Evolutionary conservation across 192 early-diverging fungal genomes (phyloP), one percentile per base, ranked within the genome.

Genomic region (Lobosporangium transversale): DNA sequence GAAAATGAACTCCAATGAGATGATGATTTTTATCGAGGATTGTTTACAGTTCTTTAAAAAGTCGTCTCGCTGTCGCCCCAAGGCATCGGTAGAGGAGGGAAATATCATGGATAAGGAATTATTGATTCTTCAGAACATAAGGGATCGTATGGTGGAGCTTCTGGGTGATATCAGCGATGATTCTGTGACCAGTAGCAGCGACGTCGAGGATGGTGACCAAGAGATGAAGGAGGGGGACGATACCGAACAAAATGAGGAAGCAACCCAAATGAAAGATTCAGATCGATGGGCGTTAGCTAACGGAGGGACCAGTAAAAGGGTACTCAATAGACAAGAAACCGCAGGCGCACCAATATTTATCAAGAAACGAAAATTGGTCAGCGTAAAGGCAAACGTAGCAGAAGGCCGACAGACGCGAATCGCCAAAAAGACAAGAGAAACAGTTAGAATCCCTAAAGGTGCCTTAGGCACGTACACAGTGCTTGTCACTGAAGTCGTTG

Each of bases 341-440:
- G n/a, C 55, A 32, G 47, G 20, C 3, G 26, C 30, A 50, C 33
- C 45, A 10, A 57, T 48, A 12, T 49, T 69, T 44, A 32, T 59
- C 18, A 79, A 79, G 32, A 79, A 78, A 26, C 3, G 54, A 14
- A 67, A 79, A 21, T 60, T 74, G 36, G 70, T 73, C 36, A 79
- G 78, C 35, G 23, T 71, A 40, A 50, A 79, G 8, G 73, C 74
- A 15, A 65, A 78, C 45, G 54, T 57, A 0, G 40, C 37, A 0
- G 60, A 79, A 20, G 51, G 79, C 18, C 67, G 85, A 53, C 71
- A 83, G 30, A 87, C 84, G 6, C 67, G 68, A 33, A 84, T 80
- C 15, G 67, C 83, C 2, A 71, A 65, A 23, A 81, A 78, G 49
- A 66, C 69, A 7, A 70, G 83, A 48, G 79, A 62, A 57, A 68